Base-by-base conservation (phyloP, 2,329 filamentous ascomycete genomes). In the Aspergillus uvarum region DNA sequence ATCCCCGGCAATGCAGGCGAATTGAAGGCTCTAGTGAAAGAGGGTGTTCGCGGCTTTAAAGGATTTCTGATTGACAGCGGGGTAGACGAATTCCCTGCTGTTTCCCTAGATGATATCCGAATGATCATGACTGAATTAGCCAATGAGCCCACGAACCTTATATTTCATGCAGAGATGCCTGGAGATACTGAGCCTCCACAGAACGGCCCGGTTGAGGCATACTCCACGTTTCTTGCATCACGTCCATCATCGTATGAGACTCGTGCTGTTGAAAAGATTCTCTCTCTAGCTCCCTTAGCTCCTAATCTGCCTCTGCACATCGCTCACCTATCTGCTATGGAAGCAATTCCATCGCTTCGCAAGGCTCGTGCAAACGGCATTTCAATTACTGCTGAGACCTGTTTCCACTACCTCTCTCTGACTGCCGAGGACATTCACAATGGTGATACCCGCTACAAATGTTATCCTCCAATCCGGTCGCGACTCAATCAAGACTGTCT, bases 131-230 rank as follows among this genome's bases (percentile, higher is more conserved):
- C 82, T 31, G 90, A 89, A 50, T 85, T 99, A 62, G 90, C 90
- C 62, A 87, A 91, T 67, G 85, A 88, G 56, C 85, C 91, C n/a
- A 98, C 95, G 2, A 96, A 92, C 0, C 87, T 98, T 69, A 98
- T 99, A 93, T 99, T 99, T 80, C 95, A 99, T 73, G 95, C 95
- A 59, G 95, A 99, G 77, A 98, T 97, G 92, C 88, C 91, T 0
- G 89, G 93, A 0, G 81, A 84, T 5, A 86, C 91, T n/a, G 90
- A 91, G 0, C 79, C 89, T 7, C 85, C 85, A 0, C 91, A 91
- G 3, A 82, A 83, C 26, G 92, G 91, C n/a, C 86, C 89, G 10
- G 80, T 93, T 26, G 88, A 88, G 56, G 82, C 88, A 31, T 99
- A 99, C 80, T 85, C 86, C 63, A 97, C 94, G 4, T 99, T 98